A percentile compares a stretch with the other conserved stretches of the same genome.
phyloP scores from a whole-genome alignment of 176 grass and related monocot species.

The Zizania latifolia region DNA sequence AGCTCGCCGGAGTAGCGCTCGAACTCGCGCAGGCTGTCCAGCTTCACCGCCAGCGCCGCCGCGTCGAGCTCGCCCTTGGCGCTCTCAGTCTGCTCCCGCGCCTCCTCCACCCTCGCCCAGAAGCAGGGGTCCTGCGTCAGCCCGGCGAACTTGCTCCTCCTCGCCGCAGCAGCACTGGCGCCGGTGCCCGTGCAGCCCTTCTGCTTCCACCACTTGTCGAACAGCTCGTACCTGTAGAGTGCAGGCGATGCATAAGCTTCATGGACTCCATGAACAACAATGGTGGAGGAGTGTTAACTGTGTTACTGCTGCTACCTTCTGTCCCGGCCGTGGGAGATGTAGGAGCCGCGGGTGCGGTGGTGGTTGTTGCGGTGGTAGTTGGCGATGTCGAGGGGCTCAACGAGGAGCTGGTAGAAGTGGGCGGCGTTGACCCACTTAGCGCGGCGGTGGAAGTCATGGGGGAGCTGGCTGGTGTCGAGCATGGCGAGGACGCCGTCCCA shows the following conservation, averaged over 20 bases:
- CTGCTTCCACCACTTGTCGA: conserved; percentile 84
- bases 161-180: background rate
- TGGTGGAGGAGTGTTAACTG: background rate
- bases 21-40: conserved; percentile 46
- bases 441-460: conserved; percentile 72
- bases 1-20: conserved; percentile 59
- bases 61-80: conserved; percentile 26
- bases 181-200: background rate
- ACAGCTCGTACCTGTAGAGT: conserved; percentile 57
- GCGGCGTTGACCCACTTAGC: conserved; percentile 95
- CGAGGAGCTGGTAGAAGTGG: conserved; percentile 85
- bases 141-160: conserved; percentile 82
- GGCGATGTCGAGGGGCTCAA: conserved; percentile 90
- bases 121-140: conserved; percentile 94
- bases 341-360: conserved; percentile 57
- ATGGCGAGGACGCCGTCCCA: conserved; percentile 84
- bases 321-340: conserved; percentile 71
- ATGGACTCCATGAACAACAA: background rate
- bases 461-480: conserved; percentile 69
- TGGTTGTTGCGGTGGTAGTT: conserved; percentile 59
- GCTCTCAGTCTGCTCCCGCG: conserved; percentile 43
- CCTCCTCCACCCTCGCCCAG: conserved; percentile 88
- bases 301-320: conserved; percentile 18
- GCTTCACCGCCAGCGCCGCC: conserved; percentile 7
- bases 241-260: background rate